Conservation (phyloP, 345 rosid species). For the Eucalyptus rudis region DNA sequence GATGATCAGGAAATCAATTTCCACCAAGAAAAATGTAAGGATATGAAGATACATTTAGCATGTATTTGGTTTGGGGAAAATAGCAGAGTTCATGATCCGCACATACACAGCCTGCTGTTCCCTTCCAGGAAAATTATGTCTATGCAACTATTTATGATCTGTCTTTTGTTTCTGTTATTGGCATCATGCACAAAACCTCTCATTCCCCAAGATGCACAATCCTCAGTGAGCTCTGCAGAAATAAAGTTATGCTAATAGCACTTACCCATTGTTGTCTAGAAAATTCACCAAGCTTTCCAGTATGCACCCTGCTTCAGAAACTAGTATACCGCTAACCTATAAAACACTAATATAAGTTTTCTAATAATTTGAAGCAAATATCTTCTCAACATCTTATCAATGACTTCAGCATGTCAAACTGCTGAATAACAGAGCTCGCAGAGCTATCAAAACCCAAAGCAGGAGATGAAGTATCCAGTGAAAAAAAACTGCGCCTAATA, state of each 20-base stretch:
- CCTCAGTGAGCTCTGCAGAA: background rate
- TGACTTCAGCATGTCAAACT: background rate
- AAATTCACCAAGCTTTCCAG: constrained; percentile 74
- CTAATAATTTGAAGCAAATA: background rate
- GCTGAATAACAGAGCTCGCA: background rate
- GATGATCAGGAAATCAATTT: background rate
- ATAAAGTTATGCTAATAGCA: background rate
- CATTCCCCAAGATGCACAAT: background rate
- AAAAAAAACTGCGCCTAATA: background rate
- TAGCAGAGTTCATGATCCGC: background rate
- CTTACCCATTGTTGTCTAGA: constrained; percentile 74
- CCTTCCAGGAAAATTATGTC: background rate
- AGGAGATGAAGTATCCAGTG: background rate
- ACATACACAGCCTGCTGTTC: background rate
- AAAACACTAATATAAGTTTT: background rate
- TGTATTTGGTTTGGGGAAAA: background rate
- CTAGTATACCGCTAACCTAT: constrained; percentile 87
- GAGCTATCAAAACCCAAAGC: background rate
- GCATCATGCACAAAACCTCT: background rate
- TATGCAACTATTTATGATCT: background rate
- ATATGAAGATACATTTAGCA: background rate
- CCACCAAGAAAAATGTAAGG: background rate
- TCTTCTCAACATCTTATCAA: background rate
- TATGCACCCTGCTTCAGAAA: constrained; percentile 97
- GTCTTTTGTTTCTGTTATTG: background rate